Evolutionary conservation across 2,329 filamentous ascomycete species (phyloP), one percentile per base, ranked within the genome.

Genomic region (Magnaporthales sp.): DNA sequence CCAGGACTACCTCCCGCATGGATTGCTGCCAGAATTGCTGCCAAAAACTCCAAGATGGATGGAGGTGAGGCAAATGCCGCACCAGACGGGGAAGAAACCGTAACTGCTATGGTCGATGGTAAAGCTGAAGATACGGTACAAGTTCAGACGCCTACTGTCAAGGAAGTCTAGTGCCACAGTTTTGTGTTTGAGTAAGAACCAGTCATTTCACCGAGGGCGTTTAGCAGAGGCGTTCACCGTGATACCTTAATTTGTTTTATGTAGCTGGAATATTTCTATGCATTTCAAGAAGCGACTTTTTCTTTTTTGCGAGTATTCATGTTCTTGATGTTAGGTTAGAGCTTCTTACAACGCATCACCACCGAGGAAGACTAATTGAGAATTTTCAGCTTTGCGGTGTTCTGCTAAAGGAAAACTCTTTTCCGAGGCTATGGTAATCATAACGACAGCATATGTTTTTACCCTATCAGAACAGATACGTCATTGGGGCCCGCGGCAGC

Each of bases 1-100:
- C 87, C 87, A 2, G 87, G 87, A 2, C 76, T 89, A 22, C 86
- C 87, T 0, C 87, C 87, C 2, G 81, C 80, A 0, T 87, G 85
- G 85, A 29, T 80, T 11, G 72, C 72, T 22, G 77, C 79, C 63
- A 73, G 38, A 72, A 70, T 51, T 68, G 71, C 65, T 46, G 68
- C 64, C 10, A 64, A 56, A 10, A 56, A 62, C 30, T 56, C 67
- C 24, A 73, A 71, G 38, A 68, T 69, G 60, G 66, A 63, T 13
- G 72, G 71, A 24, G 72, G 71, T 61, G 73, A 73, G 30, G 71
- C 69, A 32, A 72, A 75, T 62, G 62, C 56, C 8, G 32, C n/a
- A 13, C 22, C n/a, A 10, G 32, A 46, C 5, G 60, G 19, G 9
- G 32, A 63, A 54, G 64, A 60, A 2, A 32, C 22, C 8, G 30